Evolutionary conservation across 2,329 filamentous ascomycete species (phyloP).

Genomic region (Clonostachys rosea): DNA sequence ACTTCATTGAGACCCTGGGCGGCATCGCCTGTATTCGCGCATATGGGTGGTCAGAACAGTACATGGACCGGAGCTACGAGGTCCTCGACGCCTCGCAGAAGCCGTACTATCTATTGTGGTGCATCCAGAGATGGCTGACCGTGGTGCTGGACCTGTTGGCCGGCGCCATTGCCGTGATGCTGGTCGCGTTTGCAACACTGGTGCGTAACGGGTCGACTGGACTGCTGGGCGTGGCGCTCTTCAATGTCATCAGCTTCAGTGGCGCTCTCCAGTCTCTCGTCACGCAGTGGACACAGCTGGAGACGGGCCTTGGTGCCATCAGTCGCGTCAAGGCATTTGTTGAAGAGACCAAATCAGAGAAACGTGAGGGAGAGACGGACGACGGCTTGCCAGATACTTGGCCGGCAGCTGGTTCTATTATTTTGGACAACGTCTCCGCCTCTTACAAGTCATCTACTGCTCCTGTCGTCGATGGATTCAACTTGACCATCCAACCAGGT

Average conservation of each 20-base stretch:
- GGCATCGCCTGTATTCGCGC: constrained; percentile 14
- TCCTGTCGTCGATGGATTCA: constrained; percentile 10
- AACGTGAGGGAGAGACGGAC: constrained; percentile 5
- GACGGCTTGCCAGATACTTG: constrained; percentile 8
- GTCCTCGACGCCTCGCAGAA: constrained; percentile 25
- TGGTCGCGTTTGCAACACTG: constrained; percentile 25
- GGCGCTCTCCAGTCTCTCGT: constrained; percentile 22
- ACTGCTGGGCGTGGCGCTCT: constrained; percentile 12
- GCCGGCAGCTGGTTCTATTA: constrained; percentile 16
- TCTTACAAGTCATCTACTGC: constrained; percentile 13
- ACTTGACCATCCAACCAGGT: constrained; percentile 15
- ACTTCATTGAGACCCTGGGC: constrained; percentile 25
- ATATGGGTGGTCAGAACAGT: constrained; percentile 13
- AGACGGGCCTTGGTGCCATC: constrained; percentile 27
- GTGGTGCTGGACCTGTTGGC: constrained; percentile 35
- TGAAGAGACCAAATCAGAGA: constrained; percentile 16
- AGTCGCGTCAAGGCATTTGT: constrained; percentile 23
- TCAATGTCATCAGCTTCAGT: constrained; percentile 18
- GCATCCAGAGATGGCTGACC: constrained; percentile 38
- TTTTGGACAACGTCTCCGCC: constrained; percentile 15
- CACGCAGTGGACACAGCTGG: constrained; percentile 25
- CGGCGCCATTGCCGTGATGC: constrained; percentile 19
- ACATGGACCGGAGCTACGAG: constrained; percentile 32
- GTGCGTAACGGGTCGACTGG: background rate
- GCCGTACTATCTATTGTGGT: constrained; percentile 27